Base-by-base conservation (phyloP, 208 protist species). In the Borovskyia barvae region DNA sequence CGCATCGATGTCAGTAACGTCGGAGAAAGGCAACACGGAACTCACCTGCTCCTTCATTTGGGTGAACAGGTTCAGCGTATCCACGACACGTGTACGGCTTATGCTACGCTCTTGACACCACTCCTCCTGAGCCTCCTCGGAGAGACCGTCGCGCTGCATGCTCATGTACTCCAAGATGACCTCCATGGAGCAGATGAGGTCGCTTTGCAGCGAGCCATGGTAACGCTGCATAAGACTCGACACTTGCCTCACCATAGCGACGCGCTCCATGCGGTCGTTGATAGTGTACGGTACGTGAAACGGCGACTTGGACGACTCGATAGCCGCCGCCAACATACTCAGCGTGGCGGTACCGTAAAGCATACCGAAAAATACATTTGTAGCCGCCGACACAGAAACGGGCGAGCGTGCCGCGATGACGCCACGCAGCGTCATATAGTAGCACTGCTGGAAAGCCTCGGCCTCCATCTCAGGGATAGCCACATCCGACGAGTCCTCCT, bases 31-130 rank as follows among this genome's bases (percentile, higher is more conserved):
- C 25, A 87, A 41, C 19, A 84, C 66, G 14, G 77, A 56, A 20
- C 57, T 63, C 58, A 87, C 68, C 64, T 93, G 85, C 53, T 87
- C 80, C 59, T 79, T 86, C 40, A 86, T 86, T 65, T 93, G 85
- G 22, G 49, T 28, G 40, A 85, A 75, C 25, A 90, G 53, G 56
- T 82, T 75, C 22, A 90, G 47, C 19, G 73, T 87, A 45, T 90
- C 82, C 9, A 72, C 49, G 26, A 89, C 66, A 17, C 85, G 81
- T 17, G 71, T 77, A 12, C 77, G 80, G 64, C 79, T 93, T n/a
- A 89, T 30, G 46, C 60, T 76, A 26, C 77, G 79, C 40, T 78
- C 59, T 40, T 75, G 61, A 43, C 85, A 93, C 85, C 85, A 93
- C 52, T 75, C 51, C 53, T 79, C 76, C 61, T 87, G 77, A 20